These are phyloP conservation scores for Populus tremula DNA, from an alignment of 345 rosid genomes.

Conservation along the genomic window DNA sequence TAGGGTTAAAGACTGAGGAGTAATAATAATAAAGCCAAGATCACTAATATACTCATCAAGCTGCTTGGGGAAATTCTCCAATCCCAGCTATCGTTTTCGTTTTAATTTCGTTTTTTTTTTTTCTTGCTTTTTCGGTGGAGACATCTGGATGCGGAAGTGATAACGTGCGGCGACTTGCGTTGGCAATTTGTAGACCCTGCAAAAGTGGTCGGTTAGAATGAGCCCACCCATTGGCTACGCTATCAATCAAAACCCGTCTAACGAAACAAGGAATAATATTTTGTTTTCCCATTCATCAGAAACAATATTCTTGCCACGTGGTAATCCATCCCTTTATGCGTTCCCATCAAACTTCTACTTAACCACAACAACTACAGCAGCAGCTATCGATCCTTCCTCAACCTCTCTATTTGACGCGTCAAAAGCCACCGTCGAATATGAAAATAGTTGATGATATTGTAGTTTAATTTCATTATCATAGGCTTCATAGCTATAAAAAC, in stretches of 20 bases:
- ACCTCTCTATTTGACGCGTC: neutral
- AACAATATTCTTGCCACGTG: neutral
- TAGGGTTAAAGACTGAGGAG: too few species aligned
- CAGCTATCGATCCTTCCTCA: neutral
- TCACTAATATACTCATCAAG: too few species aligned
- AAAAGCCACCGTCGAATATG: neutral
- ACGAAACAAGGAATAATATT: neutral
- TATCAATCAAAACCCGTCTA: neutral
- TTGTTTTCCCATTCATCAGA: neutral
- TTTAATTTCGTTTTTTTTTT: too few species aligned
- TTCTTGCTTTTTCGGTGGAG: too few species aligned
- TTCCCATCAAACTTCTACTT: slow-evolving; percentile 7
- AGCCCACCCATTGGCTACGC: neutral
- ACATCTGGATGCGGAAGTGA: too few species aligned
- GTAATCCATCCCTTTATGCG: neutral
- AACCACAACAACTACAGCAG: neutral
- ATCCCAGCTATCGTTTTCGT: too few species aligned
- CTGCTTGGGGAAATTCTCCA: too few species aligned
- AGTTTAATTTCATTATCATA: neutral
- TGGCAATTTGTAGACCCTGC: neutral
- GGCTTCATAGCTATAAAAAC: neutral
- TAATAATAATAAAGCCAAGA: too few species aligned
- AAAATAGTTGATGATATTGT: neutral
- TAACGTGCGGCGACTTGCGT: too few species aligned
- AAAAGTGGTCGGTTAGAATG: neutral